These are phyloP conservation scores for Tricholoma saponaceum DNA, from an alignment of 768 basidiomycete genomes.

Conservation along the genomic window DNA sequence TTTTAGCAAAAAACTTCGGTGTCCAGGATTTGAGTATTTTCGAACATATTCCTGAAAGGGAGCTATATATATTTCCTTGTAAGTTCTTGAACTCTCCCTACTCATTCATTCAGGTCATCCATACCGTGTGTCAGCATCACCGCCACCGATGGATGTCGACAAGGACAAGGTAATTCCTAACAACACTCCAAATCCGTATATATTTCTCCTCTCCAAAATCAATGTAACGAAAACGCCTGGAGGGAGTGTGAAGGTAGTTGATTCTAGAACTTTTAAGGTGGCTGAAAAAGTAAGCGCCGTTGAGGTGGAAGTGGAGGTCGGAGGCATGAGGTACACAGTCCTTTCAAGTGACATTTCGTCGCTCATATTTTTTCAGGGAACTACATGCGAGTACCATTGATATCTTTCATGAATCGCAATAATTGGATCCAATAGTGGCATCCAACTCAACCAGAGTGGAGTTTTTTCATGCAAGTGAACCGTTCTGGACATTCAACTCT, in stretches of 20 bases:
- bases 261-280: slow-evolving; percentile 49
- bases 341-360: slow-evolving; percentile 1
- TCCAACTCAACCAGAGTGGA: slow-evolving; percentile 68
- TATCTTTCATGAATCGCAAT: background rate
- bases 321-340: slow-evolving; percentile 51
- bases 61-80: slow-evolving; percentile 53
- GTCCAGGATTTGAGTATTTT: slow-evolving; percentile 37
- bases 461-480: slow-evolving; percentile 45
- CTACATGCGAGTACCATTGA: slow-evolving; percentile 40
- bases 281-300: slow-evolving; percentile 51
- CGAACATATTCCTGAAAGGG: slow-evolving; percentile 47
- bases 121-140: slow-evolving; percentile 24
- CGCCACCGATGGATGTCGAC: slow-evolving; percentile 37
- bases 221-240: slow-evolving; percentile 39
- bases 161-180: slow-evolving; percentile 46
- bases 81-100: background rate
- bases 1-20: slow-evolving; percentile 64
- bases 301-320: slow-evolving; percentile 54
- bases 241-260: slow-evolving; percentile 58
- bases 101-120: background rate
- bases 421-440: slow-evolving; percentile 49
- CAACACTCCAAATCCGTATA: slow-evolving; percentile 41
- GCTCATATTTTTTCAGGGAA: slow-evolving; percentile 31
- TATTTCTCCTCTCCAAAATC: slow-evolving; percentile 50
- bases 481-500: slow-evolving; percentile 16